phyloP scores from a whole-genome alignment of 73 alveolate species.

The Paramecium caudatum region DNA sequence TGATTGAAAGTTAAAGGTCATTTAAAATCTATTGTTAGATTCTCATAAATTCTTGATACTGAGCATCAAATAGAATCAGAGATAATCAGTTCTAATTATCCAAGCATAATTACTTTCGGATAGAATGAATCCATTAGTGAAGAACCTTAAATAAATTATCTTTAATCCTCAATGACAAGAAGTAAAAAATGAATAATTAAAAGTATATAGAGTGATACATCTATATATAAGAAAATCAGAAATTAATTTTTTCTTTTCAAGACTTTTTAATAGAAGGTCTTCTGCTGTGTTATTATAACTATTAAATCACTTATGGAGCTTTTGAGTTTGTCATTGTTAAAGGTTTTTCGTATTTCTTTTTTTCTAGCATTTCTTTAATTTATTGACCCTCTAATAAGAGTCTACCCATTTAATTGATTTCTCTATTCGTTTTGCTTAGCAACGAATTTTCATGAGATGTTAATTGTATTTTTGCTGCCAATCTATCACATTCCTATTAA shows the following conservation, averaged over 20 bases:
- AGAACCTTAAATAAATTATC: neutral
- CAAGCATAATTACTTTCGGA: neutral
- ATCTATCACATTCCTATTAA: constrained; percentile 62
- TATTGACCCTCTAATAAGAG: constrained; percentile 45
- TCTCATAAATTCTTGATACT: neutral
- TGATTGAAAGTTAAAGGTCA: neutral
- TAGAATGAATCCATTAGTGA: neutral
- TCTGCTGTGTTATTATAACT: constrained; percentile 42
- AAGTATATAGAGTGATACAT: constrained; percentile 39
- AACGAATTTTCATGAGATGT: constrained; percentile 56
- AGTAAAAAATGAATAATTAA: neutral
- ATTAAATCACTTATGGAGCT: constrained; percentile 35
- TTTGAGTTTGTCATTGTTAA: constrained; percentile 1
- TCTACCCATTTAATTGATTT: constrained; percentile 66
- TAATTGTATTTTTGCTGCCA: constrained; percentile 39
- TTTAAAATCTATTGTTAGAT: neutral
- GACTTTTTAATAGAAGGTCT: constrained; percentile 44
- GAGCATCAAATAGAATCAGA: neutral
- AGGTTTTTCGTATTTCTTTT: constrained; percentile 53
- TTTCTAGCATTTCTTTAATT: constrained; percentile 54
- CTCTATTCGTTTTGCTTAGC: constrained; percentile 54
- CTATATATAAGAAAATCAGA: constrained; percentile 2
- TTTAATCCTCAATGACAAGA: neutral
- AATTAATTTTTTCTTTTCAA: neutral
- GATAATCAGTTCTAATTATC: neutral